Conservation (phyloP, 202 grass and related monocot genomes). For the Zizania palustris region DNA sequence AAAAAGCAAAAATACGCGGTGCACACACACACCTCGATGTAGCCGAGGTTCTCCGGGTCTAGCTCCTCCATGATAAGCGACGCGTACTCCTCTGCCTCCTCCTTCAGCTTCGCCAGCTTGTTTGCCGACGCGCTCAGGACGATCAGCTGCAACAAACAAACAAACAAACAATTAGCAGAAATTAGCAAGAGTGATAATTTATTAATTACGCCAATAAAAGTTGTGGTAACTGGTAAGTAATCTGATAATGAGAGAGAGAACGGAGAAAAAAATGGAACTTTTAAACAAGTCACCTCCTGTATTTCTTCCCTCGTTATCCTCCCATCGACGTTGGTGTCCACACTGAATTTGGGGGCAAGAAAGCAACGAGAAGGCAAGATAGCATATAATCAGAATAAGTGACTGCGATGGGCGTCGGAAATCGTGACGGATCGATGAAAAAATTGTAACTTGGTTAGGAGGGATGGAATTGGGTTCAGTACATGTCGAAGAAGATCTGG, state of each 20-base stretch:
- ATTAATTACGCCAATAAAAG: conserved; percentile 13
- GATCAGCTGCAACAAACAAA: conserved; percentile 92
- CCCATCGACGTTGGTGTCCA: conserved; percentile 98
- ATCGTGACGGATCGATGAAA: conserved; percentile 5
- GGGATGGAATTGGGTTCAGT: conserved; percentile 1
- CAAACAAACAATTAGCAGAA: not conserved
- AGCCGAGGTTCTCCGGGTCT: conserved; percentile 94
- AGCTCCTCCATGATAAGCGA: conserved; percentile 98
- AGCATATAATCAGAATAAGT: conserved; percentile 37
- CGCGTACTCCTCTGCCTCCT: conserved; percentile 96
- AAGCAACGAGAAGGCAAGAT: no score
- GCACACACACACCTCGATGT: conserved; percentile 87
- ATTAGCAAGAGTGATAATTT: no score
- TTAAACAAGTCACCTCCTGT: conserved; percentile 79
- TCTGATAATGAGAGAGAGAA: conserved; percentile 23
- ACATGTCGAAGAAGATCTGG: conserved; percentile 99
- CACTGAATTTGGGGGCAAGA: conserved; percentile 68
- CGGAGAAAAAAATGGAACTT: not conserved
- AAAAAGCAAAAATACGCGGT: no score
- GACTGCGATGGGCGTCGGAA: not conserved
- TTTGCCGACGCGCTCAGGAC: conserved; percentile 94
- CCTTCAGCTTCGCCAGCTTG: conserved; percentile 94
- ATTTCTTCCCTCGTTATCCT: conserved; percentile 98
- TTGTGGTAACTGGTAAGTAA: not conserved
- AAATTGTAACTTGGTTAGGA: not conserved